phyloP scores from a whole-genome alignment of 1,284 basidiomycete species.

The Ganoderma sp. region DNA sequence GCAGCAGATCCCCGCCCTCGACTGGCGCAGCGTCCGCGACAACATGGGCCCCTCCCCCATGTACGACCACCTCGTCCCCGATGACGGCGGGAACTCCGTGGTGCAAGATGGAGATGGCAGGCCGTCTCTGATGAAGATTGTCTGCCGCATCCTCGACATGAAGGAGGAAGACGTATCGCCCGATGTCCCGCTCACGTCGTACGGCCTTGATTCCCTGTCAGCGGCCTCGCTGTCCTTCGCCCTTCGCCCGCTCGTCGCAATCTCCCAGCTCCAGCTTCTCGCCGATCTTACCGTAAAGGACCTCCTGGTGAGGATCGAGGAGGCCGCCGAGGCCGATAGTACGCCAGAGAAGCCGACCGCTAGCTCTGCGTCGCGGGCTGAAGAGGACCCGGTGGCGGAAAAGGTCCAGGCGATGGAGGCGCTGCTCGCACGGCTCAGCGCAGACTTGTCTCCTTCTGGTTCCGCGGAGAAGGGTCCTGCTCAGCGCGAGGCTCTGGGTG shows the following conservation, averaged over 20 bases:
- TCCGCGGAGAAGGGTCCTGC: background rate
- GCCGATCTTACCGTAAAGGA: constrained; percentile 36
- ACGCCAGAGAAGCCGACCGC: background rate
- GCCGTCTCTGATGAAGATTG: constrained; percentile 18
- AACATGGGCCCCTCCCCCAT: constrained; percentile 36
- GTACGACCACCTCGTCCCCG: constrained; percentile 35
- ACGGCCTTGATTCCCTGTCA: constrained; percentile 48
- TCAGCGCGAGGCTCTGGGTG: background rate
- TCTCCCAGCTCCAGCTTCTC: constrained; percentile 47
- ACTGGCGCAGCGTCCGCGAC: constrained; percentile 38
- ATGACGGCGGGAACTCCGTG: background rate
- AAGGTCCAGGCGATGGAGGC: background rate
- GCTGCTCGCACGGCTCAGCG: background rate
- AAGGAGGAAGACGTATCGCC: constrained; percentile 41
- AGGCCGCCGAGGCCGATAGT: background rate
- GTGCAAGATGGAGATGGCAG: background rate
- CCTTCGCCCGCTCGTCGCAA: constrained; percentile 38
- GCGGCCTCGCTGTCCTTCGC: constrained; percentile 43
- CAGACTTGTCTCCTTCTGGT: background rate
- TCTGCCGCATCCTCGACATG: constrained; percentile 39
- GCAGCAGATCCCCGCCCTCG: constrained; percentile 43
- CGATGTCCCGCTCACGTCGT: constrained; percentile 47
- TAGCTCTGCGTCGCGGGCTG: background rate
- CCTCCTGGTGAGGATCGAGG: constrained; percentile 1
- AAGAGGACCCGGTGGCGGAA: background rate